Evolutionary conservation across 2,329 filamentous ascomycete species (phyloP), one percentile per base, ranked within the genome.

Genomic region (Periconia sp.): DNA sequence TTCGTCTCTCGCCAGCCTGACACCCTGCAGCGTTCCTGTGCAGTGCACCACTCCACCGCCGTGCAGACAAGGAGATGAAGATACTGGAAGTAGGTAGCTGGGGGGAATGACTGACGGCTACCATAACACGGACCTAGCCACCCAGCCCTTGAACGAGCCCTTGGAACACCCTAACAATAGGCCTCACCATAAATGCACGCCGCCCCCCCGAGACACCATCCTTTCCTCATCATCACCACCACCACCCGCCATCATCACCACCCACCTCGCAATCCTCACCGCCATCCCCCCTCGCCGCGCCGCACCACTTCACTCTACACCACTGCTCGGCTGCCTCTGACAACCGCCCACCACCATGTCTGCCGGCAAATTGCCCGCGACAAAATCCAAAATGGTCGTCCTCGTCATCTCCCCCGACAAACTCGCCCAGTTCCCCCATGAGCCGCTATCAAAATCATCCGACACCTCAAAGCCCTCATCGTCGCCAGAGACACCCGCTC

Each of bases 391-490:
- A 56, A 62, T 66, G 49, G 62, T 70, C 64, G 61, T 64, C 50
- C 69, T 74, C 56, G 63, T 60, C 56, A 68, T 74, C 42, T 60
- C 72, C 42, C 63, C 68, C 47, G 58, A 61, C 41, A 51, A 51
- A 10, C 70, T 74, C 45, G 51, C 59, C 37, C 63, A 62, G 18
- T 73, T 72, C 51, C 65, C 67, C 10, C 63, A 66, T 55, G 58
- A 60, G 47, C 52, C 61, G 44, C 50, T 58, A 45, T 57, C 62
- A 47, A 60, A 62, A 30, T 56, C 65, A 41, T 62, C 61, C 46
- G 57, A 65, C 17, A 57, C 62, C 45, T 62, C 71, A 45, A 76
- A 77, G 54, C 71, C 75, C 30, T 69, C 69, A 37, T 72, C 73
- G 42, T 71, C 75, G 41, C 65, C 69, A 49, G 61, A 65, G 42